Base-by-base conservation (phyloP, 2,329 filamentous ascomycete species). In the Penicillium oxalicum region DNA sequence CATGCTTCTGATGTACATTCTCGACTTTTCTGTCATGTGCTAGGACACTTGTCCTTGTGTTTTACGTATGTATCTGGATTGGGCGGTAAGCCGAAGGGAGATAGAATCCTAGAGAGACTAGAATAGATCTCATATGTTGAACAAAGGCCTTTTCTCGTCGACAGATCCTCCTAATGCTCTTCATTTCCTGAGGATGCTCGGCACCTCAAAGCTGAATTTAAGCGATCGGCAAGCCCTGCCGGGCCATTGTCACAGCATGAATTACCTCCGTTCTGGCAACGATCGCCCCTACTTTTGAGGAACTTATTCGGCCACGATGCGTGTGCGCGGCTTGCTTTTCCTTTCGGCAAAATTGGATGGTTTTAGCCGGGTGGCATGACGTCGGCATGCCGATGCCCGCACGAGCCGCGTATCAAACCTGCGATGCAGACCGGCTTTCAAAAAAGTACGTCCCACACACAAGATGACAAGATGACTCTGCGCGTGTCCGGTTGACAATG, bases 341-440 rank as follows among this genome's bases (percentile, higher is more conserved):
- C 11, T 40, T 40, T 11, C n/a, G 38, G 8, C 26, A 42, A 33
- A 42, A 12, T 42, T 24, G 13, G 5, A 28, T 33, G 9, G 11
- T 43, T 34, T 24, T 35, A 35, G 25, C 35, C 39, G 34, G 24
- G 46, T 44, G 33, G 4, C 35, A 57, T 57, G 55, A 57, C 53
- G 53, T 56, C 51, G 53, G 55, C 47, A 56, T 56, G 47, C 51
- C 55, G 53, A 52, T 51, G 40, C 41, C 27, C 13, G 29, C 24
- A 33, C 36, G n/a, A 24, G 47, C 29, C 7, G 8, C 29, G 8
- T 32, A 8, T 7, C 29, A 32, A 28, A 44, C 33, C 18, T 35
- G 39, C 45, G 25, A 40, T 9, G 40, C 43, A 37, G 45, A n/a
- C n/a, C 32, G 32, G 18, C 33, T 18, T 46, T 44, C 11, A 5